Evolutionary conservation across 2,329 filamentous ascomycete species (phyloP), one percentile per base, ranked within the genome.

Genomic region (Pseudogymnoascus sp.): DNA sequence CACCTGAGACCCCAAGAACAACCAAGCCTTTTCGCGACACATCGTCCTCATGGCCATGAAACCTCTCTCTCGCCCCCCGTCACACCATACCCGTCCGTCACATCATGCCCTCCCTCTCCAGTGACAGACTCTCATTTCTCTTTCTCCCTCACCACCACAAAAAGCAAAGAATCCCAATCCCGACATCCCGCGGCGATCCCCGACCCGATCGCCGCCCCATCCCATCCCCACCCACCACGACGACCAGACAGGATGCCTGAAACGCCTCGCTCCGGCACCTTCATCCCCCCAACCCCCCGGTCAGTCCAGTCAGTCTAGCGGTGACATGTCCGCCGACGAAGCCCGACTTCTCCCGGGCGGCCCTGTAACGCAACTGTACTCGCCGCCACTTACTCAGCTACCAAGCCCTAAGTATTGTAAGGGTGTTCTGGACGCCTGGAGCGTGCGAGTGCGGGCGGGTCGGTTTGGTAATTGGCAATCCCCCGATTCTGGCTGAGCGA

Each of bases 211-310:
- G 45, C 45, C 45, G 45, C 45, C 45, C 45, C 45, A 54, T 54
- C 45, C 45, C 23, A 28, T 31, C 23, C 25, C 48, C 48, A 54
- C 48, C 48, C 48, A 54, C 48, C 48, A 54, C 48, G 25, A 54
- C 23, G 25, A 54, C 23, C 7, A 10, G 11, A 10, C 48, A 54
- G 25, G 48, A 28, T n/a, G 13, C n/a, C 48, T 57, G 25, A 57
- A 57, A 57, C 48, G 48, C 48, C 48, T 57, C 48, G 48, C 48
- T 57, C 48, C 48, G 48, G 48, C 48, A 57, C 11, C 48, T 57
- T 28, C 19, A 13, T n/a, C 25, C 48, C 28, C 25, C 41, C 41
- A n/a, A 28, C 23, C 21, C 1, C 43, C 48, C 48, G n/a, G n/a
- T n/a, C n/a, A n/a, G n/a, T n/a, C n/a, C n/a, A n/a, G n/a, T n/a